phyloP scores from a whole-genome alignment of 2,329 filamentous ascomycete species.

The Pezicula rhizophila region DNA sequence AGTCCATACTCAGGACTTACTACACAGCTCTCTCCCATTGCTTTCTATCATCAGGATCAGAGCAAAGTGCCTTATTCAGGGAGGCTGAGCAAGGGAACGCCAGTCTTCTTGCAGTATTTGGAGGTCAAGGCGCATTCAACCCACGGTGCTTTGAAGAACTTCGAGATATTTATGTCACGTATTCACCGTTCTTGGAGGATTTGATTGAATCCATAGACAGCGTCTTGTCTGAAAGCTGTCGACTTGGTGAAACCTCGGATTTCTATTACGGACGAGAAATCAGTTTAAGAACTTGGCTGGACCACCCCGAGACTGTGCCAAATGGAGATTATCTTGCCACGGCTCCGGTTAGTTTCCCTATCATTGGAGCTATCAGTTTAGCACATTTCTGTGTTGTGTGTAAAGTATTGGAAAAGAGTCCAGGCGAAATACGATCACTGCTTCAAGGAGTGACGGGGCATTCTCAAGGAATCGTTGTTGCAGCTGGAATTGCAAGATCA shows the following conservation, averaged over 20 bases:
- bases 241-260: neutral
- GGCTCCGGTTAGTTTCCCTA: constrained; percentile 84
- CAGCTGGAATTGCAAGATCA: constrained; percentile 82
- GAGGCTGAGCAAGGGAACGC: constrained; percentile 69
- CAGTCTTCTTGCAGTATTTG: constrained; percentile 84
- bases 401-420: constrained; percentile 78
- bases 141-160: constrained; percentile 91
- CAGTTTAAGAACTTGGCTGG: constrained; percentile 86
- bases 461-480: constrained; percentile 90
- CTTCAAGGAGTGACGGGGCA: constrained; percentile 85
- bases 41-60: no score
- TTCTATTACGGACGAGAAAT: constrained; percentile 30
- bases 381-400: constrained; percentile 91
- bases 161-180: constrained; percentile 80
- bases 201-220: constrained; percentile 47
- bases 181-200: constrained; percentile 82
- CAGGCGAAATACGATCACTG: constrained; percentile 74
- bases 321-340: constrained; percentile 88
- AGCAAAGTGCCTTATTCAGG: no score
- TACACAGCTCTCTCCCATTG: no score
- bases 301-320: constrained; percentile 79
- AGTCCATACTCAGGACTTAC: no score
- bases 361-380: constrained; percentile 90
- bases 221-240: neutral
- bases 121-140: constrained; percentile 94